A percentile compares a stretch with the other conserved stretches of the same genome.
phyloP scores from a whole-genome alignment of 805 yeast species.

The Wickerhamiella spandovensis region DNA sequence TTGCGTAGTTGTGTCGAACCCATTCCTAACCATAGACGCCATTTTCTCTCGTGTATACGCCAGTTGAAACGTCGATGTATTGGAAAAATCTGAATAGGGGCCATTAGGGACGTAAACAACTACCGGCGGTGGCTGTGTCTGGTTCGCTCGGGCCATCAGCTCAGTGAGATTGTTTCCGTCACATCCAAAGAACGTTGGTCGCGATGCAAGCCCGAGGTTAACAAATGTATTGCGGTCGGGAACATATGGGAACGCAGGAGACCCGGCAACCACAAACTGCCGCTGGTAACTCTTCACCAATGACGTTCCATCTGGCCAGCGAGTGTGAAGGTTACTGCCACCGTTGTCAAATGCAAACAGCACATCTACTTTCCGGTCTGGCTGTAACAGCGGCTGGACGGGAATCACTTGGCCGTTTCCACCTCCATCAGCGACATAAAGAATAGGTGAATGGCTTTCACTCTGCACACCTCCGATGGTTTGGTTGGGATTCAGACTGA shows the following conservation, averaged over 20 bases:
- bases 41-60: conserved; percentile 46
- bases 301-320: conserved; percentile 60
- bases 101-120: conserved; percentile 67
- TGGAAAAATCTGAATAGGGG: conserved; percentile 50
- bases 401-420: conserved; percentile 56
- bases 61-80: conserved; percentile 61
- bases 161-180: conserved; percentile 47
- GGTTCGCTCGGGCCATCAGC: conserved; percentile 27
- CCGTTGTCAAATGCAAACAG: conserved; percentile 58
- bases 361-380: conserved; percentile 46
- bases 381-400: conserved; percentile 46
- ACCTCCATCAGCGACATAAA: conserved; percentile 55
- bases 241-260: conserved; percentile 64
- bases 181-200: conserved; percentile 78
- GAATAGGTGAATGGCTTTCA: conserved; percentile 14
- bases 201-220: conserved; percentile 45
- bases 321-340: conserved; percentile 33
- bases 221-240: conserved; percentile 56
- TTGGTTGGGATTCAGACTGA: conserved; percentile 22
- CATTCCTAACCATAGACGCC: conserved; percentile 51
- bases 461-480: conserved; percentile 13
- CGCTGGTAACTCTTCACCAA: conserved; percentile 40
- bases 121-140: conserved; percentile 44
- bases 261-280: conserved; percentile 44
- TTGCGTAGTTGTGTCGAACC: conserved; percentile 56